Evolutionary conservation across 441 rosid species (phyloP).

Genomic region (Croton laevigatus): DNA sequence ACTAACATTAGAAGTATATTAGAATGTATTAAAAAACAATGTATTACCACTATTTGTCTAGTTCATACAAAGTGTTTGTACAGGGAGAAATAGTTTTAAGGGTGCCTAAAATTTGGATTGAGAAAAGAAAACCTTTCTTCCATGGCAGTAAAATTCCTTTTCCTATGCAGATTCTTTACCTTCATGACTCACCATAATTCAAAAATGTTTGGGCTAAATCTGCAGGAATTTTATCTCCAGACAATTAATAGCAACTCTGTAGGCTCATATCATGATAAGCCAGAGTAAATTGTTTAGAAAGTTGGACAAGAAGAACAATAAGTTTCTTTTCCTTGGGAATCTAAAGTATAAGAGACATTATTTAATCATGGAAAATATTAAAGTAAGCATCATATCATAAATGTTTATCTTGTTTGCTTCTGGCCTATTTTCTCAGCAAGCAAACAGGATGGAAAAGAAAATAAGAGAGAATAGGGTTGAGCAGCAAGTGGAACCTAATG

Average conservation of each 20-base stretch:
- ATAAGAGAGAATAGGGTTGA: too few relatives aligned
- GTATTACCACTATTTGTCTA: neutral
- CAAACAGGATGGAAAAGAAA: neutral
- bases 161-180: neutral
- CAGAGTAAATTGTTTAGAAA: neutral
- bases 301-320: too few relatives aligned
- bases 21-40: neutral
- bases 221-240: neutral
- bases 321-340: neutral
- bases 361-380: neutral
- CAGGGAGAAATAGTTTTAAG: too few relatives aligned
- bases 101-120: neutral
- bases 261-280: neutral
- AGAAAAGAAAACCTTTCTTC: neutral
- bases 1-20: neutral
- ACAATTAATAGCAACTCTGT: neutral
- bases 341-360: neutral
- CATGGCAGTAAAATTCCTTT: neutral
- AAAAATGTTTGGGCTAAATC: neutral
- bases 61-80: too few relatives aligned
- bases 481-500: too few relatives aligned
- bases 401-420: neutral
- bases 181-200: neutral
- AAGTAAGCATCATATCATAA: neutral
- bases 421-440: neutral